Conservation (phyloP, 2,329 filamentous ascomycete species). For the Microdochium nivale region DNA sequence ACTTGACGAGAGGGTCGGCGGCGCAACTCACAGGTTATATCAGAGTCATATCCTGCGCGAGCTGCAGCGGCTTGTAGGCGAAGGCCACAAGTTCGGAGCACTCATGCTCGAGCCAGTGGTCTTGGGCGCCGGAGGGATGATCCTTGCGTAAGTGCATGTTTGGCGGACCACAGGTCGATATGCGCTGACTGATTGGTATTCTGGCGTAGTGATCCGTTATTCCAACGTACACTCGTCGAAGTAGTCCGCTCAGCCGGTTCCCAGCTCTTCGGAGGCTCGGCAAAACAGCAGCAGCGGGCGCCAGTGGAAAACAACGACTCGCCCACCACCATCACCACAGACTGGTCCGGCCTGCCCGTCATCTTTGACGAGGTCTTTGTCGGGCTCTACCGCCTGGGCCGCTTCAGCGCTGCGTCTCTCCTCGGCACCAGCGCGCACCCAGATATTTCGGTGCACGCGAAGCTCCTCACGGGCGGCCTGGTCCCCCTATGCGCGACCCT, state of each 20-base stretch:
- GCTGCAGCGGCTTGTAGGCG: slow-evolving; percentile 32
- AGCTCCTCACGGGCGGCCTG: slow-evolving; percentile 73
- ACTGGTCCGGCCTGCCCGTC: slow-evolving; percentile 69
- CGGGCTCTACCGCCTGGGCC: slow-evolving; percentile 72
- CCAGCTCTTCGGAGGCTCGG: slow-evolving; percentile 38
- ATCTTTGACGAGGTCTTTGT: slow-evolving; percentile 87
- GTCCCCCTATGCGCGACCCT: slow-evolving; percentile 70
- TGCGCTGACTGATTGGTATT: slow-evolving; percentile 5
- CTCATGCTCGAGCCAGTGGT: slow-evolving; percentile 58
- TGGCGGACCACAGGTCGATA: no score
- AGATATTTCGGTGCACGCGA: slow-evolving; percentile 75
- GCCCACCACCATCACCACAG: no score
- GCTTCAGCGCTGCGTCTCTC: slow-evolving; percentile 61
- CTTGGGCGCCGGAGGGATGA: slow-evolving; percentile 59
- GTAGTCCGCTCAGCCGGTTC: slow-evolving; percentile 50
- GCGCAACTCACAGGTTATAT: slow-evolving; percentile 27
- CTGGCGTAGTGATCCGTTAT: slow-evolving; percentile 68
- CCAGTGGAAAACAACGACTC: no score
- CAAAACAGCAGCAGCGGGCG: no score
- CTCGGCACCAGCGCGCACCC: slow-evolving; percentile 56
- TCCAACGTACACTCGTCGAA: slow-evolving; percentile 63
- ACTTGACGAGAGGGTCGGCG: slow-evolving; percentile 23
- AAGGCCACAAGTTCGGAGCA: slow-evolving; percentile 51
- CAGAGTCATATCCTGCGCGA: slow-evolving; percentile 38
- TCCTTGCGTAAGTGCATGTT: slow-evolving; percentile 45